Conservation (phyloP, 1,284 basidiomycete genomes). For the Fistulinella staudtii region DNA sequence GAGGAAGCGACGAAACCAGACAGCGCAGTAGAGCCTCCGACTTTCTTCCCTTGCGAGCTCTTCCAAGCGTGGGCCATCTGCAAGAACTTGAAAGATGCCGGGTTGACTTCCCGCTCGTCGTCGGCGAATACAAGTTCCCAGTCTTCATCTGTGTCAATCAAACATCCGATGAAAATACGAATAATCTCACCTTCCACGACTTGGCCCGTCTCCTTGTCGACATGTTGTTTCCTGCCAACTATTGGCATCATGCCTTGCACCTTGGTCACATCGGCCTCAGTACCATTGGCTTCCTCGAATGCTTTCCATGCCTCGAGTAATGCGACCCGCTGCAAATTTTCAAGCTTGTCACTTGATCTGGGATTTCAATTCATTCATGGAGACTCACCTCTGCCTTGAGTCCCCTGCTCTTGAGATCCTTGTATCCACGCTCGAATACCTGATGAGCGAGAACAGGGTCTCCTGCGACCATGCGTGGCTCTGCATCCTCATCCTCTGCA, state of each 20-base stretch:
- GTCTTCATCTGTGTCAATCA: constrained; percentile 44
- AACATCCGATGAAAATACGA: constrained; percentile 1
- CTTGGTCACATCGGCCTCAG: constrained; percentile 63
- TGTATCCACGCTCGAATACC: constrained; percentile 85
- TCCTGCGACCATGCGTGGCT: constrained; percentile 64
- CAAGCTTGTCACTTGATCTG: constrained; percentile 1
- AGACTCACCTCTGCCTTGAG: constrained; percentile 82
- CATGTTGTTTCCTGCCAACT: constrained; percentile 79
- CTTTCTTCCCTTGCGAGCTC: constrained; percentile 41
- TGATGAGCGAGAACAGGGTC: constrained; percentile 67
- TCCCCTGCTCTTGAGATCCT: constrained; percentile 73
- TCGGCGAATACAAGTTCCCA: constrained; percentile 95
- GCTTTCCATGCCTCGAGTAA: constrained; percentile 91
- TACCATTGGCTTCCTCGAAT: constrained; percentile 81
- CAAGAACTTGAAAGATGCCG: constrained; percentile 89
- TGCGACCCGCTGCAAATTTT: constrained; percentile 64
- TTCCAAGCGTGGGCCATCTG: constrained; percentile 93
- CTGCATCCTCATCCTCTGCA: constrained; percentile 62
- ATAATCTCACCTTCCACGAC: constrained; percentile 77
- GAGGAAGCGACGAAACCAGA: constrained; percentile 45
- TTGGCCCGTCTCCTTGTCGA: constrained; percentile 80
- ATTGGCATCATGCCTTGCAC: constrained; percentile 91
- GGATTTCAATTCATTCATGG: background rate
- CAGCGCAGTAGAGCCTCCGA: constrained; percentile 31
- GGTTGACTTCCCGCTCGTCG: constrained; percentile 89